Conservation (phyloP, 805 yeast genomes). For the Brettanomyces custersianus region DNA sequence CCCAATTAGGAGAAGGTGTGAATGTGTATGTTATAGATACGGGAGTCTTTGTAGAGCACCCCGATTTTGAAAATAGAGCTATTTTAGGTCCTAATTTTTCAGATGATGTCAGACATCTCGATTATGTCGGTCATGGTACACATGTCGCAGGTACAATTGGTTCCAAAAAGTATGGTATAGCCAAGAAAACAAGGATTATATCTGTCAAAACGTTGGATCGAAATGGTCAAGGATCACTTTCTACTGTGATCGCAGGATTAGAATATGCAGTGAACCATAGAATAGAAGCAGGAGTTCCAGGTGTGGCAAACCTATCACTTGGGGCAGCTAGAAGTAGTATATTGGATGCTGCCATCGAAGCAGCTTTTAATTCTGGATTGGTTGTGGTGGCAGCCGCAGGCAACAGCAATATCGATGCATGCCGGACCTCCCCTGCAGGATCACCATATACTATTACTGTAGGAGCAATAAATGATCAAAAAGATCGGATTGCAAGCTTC, state of each 20-base stretch:
- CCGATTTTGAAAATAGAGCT: conserved; percentile 60
- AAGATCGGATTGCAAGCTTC: conserved; percentile 64
- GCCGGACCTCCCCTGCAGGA: conserved; percentile 81
- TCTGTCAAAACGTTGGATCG: conserved; percentile 69
- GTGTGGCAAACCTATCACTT: conserved; percentile 72
- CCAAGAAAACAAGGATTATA: conserved; percentile 55
- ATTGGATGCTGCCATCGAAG: conserved; percentile 66
- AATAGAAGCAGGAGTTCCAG: conserved; percentile 26
- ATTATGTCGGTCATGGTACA: conserved; percentile 83
- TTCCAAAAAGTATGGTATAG: conserved; percentile 72
- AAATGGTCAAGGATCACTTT: conserved; percentile 62
- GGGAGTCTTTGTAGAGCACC: conserved; percentile 57
- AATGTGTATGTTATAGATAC: conserved; percentile 78
- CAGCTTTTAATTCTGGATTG: conserved; percentile 66
- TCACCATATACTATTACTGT: conserved; percentile 66
- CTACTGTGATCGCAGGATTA: conserved; percentile 56
- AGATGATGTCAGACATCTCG: conserved; percentile 48
- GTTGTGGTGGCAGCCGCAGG: conserved; percentile 83
- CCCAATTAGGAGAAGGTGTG: conserved; percentile 47
- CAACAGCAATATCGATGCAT: conserved; percentile 69
- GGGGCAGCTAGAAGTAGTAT: conserved; percentile 65
- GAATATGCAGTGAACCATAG: conserved; percentile 62
- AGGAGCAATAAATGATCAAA: conserved; percentile 78
- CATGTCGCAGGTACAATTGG: conserved; percentile 90
- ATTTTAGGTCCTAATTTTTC: conserved; percentile 53